Evolutionary conservation across 345 rosid species (phyloP).

Genomic region (Hypericum androsaemum): DNA sequence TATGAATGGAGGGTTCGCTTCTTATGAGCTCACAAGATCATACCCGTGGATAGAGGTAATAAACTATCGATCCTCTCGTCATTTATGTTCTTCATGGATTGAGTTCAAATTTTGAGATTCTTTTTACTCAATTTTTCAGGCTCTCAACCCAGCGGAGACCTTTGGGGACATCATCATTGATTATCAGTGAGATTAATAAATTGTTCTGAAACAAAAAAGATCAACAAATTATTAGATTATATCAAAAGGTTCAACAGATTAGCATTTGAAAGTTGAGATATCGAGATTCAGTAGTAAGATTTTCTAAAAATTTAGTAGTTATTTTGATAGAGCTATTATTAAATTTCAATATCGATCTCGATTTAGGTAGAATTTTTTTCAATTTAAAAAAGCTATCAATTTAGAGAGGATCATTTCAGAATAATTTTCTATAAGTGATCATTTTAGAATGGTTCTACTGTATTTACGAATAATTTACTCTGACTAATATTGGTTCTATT

Average conservation of each 20-base stretch:
- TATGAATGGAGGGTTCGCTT: slow-evolving; percentile 58
- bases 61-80: not conserved
- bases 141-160: slow-evolving; percentile 55
- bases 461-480: no score
- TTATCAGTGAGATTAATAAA: slow-evolving; percentile 38
- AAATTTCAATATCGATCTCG: no score
- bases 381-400: no score
- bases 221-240: no score
- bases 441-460: no score
- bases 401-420: no score
- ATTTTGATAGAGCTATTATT: no score
- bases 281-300: not conserved
- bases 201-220: not conserved
- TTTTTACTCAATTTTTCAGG: slow-evolving; percentile 24
- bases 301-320: not conserved
- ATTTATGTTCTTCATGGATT: slow-evolving; percentile 20
- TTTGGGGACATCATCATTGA: slow-evolving; percentile 65
- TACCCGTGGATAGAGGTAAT: slow-evolving; percentile 56
- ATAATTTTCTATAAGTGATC: no score
- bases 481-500: no score
- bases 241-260: not conserved
- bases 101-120: slow-evolving; percentile 86
- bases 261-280: not conserved
- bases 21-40: slow-evolving; percentile 73
- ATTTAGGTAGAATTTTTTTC: no score